These are phyloP conservation scores for Trametes cubensis DNA, from an alignment of 768 basidiomycete species.

Conservation along the genomic window DNA sequence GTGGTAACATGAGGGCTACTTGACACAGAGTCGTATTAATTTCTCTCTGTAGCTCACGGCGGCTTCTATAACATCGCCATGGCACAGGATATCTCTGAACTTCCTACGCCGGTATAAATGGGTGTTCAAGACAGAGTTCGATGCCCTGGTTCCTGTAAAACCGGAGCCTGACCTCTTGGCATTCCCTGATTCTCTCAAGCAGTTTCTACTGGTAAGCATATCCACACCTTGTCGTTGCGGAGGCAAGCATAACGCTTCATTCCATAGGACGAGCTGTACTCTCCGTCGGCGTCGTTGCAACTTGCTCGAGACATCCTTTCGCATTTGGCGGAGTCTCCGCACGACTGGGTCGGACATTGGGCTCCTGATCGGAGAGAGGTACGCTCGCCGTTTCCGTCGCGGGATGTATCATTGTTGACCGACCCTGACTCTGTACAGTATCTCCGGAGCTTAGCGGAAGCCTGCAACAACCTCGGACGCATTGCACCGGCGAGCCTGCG, in stretches of 20 bases:
- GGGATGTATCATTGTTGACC: not conserved
- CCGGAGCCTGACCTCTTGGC: conserved; percentile 56
- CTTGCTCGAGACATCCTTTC: conserved; percentile 48
- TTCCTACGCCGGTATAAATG: conserved; percentile 76
- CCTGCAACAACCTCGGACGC: conserved; percentile 23
- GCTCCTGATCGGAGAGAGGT: conserved; percentile 20
- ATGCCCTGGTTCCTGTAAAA: conserved; percentile 48
- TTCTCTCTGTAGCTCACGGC: conserved; percentile 47
- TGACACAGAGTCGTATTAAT: not conserved
- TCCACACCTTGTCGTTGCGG: not conserved
- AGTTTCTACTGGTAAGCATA: conserved; percentile 42
- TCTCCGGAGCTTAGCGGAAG: conserved; percentile 29
- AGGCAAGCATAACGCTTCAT: not conserved
- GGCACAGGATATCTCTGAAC: conserved; percentile 56
- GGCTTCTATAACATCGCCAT: conserved; percentile 48
- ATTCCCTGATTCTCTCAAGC: conserved; percentile 48
- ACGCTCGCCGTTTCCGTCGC: conserved; percentile 9
- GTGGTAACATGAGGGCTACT: not conserved
- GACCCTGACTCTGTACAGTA: conserved; percentile 39
- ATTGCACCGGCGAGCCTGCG: conserved; percentile 18
- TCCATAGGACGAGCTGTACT: conserved; percentile 42
- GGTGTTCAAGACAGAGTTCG: conserved; percentile 67
- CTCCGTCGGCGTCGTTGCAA: conserved; percentile 44
- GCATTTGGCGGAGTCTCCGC: conserved; percentile 1
- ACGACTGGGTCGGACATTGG: conserved; percentile 20